phyloP scores from a whole-genome alignment of 2,329 filamentous ascomycete genomes.

The Claviceps sp. region DNA sequence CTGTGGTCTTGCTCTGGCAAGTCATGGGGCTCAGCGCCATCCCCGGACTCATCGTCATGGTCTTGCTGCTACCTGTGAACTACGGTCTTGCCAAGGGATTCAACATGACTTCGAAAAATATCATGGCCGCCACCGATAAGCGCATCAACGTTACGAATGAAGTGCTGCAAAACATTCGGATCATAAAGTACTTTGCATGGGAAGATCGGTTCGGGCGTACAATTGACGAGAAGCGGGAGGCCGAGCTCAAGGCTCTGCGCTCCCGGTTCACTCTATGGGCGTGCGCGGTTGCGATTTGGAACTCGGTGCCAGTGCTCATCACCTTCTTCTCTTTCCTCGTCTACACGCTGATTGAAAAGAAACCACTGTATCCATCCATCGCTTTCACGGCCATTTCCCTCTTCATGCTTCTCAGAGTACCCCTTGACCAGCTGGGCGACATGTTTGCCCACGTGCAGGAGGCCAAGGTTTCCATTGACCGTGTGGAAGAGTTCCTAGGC shows the following conservation, averaged over 20 bases:
- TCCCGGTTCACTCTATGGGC: constrained; percentile 86
- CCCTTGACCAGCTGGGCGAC: constrained; percentile 88
- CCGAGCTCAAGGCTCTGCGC: constrained; percentile 66
- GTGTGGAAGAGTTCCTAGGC: constrained; percentile 83
- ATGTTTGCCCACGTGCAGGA: constrained; percentile 99
- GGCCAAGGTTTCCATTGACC: constrained; percentile 90
- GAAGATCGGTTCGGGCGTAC: constrained; percentile 78
- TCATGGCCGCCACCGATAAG: constrained; percentile 87
- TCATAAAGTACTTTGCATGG: constrained; percentile 99
- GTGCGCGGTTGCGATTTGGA: constrained; percentile 86
- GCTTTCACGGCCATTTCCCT: constrained; percentile 94
- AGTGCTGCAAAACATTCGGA: constrained; percentile 90
- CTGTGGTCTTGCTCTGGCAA: constrained; percentile 69
- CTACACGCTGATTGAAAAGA: constrained; percentile 82
- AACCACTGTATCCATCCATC: constrained; percentile 78
- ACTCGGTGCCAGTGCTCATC: constrained; percentile 86
- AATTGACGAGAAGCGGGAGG: constrained; percentile 75
- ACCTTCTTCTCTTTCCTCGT: constrained; percentile 93
- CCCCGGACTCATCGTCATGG: constrained; percentile 84
- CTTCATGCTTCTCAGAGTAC: constrained; percentile 85
- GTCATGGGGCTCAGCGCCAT: constrained; percentile 90
- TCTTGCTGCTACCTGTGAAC: constrained; percentile 78
- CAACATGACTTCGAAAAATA: constrained; percentile 73
- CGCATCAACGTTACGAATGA: constrained; percentile 95
- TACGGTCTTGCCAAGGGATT: constrained; percentile 80